Evolutionary conservation across 2,329 filamentous ascomycete species (phyloP), one percentile per base, ranked within the genome.

Genomic region (Capronia coronata): DNA sequence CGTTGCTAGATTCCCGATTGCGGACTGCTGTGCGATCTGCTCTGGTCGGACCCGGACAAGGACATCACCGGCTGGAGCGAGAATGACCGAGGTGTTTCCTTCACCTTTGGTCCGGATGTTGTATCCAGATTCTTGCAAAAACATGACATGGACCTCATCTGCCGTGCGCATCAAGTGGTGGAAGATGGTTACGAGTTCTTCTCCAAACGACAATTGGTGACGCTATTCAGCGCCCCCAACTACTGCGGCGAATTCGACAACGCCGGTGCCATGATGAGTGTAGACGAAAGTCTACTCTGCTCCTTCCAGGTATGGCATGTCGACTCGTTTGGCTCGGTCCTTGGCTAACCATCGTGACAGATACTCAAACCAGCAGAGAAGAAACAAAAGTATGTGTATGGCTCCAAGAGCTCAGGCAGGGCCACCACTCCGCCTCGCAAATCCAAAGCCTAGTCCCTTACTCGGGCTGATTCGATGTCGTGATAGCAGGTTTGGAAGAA

Each of bases 201-300:
- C 77, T 95, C 89, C 55, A 97, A 97, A 75, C 84, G 93, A 62
- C 91, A 97, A 71, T 77, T 98, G 58, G 93, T 98, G 57, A 98
- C 93, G 50, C 77, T 98, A 51, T 98, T 98, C 77, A 95, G 88
- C 66, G 93, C 93, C 46, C 93, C 93, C 61, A 98, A 98, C 75
- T 98, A 98, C 77, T 98, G 91, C 65, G 91, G 91, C 70, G 93
- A 98, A 74, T 98, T 98, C 67, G 93, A 98, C 77, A 98, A 98
- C 67, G 91, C 91, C 46, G 93, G 93, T 68, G 93, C 93, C 59
- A 97, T 98, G 91, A 97, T 98, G 93, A 96, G 90, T 67, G 93
- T 98, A 32, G 93, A 97, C 68, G 93, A 97, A 78, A 96, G 90
- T 70, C 75, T 98, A 71, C 78, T 98, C 65, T 98, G 93, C 78